These are phyloP conservation scores for Dysphania ambrosioides DNA, from an alignment of 148 eudicot genomes.

Conservation along the genomic window DNA sequence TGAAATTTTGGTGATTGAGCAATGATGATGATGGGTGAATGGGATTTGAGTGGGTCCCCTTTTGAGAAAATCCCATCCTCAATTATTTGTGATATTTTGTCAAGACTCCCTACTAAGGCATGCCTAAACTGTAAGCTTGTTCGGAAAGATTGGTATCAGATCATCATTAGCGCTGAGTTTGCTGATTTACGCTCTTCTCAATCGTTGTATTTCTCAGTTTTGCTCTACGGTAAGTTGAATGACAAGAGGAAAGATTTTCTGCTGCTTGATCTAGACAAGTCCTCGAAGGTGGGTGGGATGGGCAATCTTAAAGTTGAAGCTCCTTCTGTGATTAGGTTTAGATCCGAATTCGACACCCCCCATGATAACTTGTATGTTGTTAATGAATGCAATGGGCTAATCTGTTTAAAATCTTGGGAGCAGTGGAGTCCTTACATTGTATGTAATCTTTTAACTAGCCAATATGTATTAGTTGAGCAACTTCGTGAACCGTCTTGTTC, in stretches of 20 bases:
- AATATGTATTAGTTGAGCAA: neutral
- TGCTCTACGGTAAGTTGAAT: neutral
- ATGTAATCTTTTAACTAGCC: conserved; percentile 10
- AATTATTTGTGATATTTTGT: neutral
- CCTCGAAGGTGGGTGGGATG: neutral
- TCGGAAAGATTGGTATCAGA: conserved; percentile 11
- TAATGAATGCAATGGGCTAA: conserved; percentile 15
- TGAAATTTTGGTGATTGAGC: neutral
- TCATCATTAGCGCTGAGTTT: neutral
- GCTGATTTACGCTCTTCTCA: neutral
- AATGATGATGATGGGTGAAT: neutral
- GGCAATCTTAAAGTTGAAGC: neutral
- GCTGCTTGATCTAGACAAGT: neutral
- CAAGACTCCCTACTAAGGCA: neutral
- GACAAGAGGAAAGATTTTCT: neutral
- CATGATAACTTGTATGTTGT: neutral
- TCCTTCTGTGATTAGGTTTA: conserved; percentile 4
- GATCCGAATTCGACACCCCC: neutral
- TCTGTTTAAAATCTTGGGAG: neutral
- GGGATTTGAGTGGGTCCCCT: neutral
- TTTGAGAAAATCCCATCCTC: neutral
- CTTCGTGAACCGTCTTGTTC: neutral
- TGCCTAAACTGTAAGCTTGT: conserved; percentile 17
- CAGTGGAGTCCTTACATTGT: conserved; percentile 2
- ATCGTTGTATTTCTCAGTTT: neutral